These are phyloP conservation scores for Stenocarpella maydis DNA, from an alignment of 2,329 filamentous ascomycete species.

Conservation along the genomic window DNA sequence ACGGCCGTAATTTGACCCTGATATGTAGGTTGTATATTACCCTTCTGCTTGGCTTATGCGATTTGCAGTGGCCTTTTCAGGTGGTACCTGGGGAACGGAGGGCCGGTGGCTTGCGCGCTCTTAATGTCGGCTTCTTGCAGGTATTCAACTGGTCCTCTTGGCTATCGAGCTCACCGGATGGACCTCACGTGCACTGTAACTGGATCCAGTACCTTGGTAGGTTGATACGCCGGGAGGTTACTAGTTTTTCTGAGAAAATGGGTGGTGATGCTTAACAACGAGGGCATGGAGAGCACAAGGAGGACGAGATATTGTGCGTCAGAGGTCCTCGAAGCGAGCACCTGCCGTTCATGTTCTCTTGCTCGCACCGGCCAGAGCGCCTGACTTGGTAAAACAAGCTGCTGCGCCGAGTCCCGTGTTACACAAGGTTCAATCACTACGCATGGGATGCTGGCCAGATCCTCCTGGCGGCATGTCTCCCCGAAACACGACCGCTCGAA, in stretches of 20 bases:
- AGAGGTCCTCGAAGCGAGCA: too few relatives aligned
- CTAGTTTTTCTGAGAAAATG: not conserved
- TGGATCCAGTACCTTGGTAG: not conserved
- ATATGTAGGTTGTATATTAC: not conserved
- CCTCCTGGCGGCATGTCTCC: not conserved
- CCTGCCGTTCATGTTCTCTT: too few relatives aligned
- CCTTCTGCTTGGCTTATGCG: not conserved
- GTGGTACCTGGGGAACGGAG: not conserved
- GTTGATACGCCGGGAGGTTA: not conserved
- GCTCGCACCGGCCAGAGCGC: not conserved
- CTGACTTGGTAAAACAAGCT: constrained; percentile 14
- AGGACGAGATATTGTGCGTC: not conserved
- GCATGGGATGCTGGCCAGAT: not conserved
- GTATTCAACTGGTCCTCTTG: not conserved
- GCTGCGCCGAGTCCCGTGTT: constrained; percentile 7
- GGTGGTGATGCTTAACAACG: not conserved
- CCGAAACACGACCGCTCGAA: not conserved
- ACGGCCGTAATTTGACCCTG: constrained; percentile 24
- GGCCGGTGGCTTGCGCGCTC: not conserved
- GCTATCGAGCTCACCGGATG: too few relatives aligned
- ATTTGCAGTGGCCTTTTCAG: not conserved
- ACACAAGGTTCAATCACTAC: not conserved
- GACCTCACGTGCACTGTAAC: not conserved
- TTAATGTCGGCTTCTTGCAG: not conserved
- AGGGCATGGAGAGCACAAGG: not conserved